These are phyloP conservation scores for Colletotrichum costaricense DNA, from an alignment of 2,329 filamentous ascomycete species.

Conservation along the genomic window DNA sequence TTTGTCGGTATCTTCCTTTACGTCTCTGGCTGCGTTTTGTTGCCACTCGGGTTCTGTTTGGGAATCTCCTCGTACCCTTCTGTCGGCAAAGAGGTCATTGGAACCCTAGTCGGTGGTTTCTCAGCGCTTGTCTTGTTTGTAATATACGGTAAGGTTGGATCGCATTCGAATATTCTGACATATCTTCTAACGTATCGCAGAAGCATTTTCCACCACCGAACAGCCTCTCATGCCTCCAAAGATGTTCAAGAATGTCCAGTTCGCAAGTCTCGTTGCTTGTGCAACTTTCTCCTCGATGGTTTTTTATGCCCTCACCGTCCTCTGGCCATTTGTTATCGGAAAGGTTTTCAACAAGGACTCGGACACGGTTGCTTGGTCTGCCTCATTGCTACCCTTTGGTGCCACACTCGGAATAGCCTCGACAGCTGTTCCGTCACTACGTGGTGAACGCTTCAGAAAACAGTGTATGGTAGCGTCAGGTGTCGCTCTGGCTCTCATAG, in stretches of 20 bases:
- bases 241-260: conserved; percentile 54
- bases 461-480: neutral
- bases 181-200: conserved; percentile 37
- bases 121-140: neutral
- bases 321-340: conserved; percentile 57
- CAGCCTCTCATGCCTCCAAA: conserved; percentile 54
- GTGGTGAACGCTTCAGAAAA: conserved; percentile 40
- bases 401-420: conserved; percentile 30
- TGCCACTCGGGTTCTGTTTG: conserved; percentile 1
- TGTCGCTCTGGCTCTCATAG: neutral
- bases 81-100: conserved; percentile 45
- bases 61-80: neutral
- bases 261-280: conserved; percentile 50
- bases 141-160: neutral
- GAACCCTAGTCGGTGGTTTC: neutral
- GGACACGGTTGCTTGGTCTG: conserved; percentile 49
- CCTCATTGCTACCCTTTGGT: neutral
- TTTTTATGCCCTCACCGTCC: conserved; percentile 56
- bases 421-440: conserved; percentile 48
- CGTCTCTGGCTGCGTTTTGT: conserved; percentile 49
- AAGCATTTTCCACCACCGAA: conserved; percentile 37
- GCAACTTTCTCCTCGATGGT: conserved; percentile 56
- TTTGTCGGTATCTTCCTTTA: conserved; percentile 57
- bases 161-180: neutral
- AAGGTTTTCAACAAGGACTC: conserved; percentile 52